A percentile compares a stretch with the other conserved stretches of the same genome.
Evolutionary conservation across 1,139 yeast species (phyloP).

Genomic region (Suhomyces yuchorum): DNA sequence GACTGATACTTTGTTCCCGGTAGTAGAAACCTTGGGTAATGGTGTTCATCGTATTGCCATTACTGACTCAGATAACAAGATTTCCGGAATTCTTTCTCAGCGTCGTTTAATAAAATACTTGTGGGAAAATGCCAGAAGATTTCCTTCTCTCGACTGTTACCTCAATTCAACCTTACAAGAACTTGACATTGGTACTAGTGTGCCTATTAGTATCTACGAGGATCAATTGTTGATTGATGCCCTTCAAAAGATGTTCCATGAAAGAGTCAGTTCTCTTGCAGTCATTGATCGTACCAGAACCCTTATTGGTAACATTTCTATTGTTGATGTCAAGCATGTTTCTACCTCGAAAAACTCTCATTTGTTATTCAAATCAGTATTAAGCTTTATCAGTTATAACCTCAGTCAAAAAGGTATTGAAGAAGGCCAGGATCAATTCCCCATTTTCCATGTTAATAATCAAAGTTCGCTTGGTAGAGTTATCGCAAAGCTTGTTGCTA

Average conservation of each 20-base stretch:
- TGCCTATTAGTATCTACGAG: conserved; percentile 78
- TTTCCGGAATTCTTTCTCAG: conserved; percentile 84
- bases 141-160: conserved; percentile 75
- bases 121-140: conserved; percentile 90
- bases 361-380: conserved; percentile 75
- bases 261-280: conserved; percentile 86
- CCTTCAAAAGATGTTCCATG: conserved; percentile 76
- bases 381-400: conserved; percentile 84
- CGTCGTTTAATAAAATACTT: conserved; percentile 78
- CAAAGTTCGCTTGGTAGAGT: conserved; percentile 82
- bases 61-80: conserved; percentile 48
- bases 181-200: conserved; percentile 66
- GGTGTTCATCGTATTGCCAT: conserved; percentile 95
- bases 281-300: conserved; percentile 82
- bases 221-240: conserved; percentile 89
- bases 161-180: conserved; percentile 68
- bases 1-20: conserved; percentile 65
- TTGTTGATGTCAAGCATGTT: conserved; percentile 88
- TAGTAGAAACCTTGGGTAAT: conserved; percentile 81
- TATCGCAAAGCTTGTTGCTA: conserved; percentile 92
- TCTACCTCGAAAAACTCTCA: conserved; percentile 85
- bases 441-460: conserved; percentile 88
- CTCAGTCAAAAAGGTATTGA: conserved; percentile 86
- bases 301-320: conserved; percentile 87
- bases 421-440: conserved; percentile 94